phyloP scores from a whole-genome alignment of 2,329 filamentous ascomycete species.

The Coccinonectria pachysandricola region DNA sequence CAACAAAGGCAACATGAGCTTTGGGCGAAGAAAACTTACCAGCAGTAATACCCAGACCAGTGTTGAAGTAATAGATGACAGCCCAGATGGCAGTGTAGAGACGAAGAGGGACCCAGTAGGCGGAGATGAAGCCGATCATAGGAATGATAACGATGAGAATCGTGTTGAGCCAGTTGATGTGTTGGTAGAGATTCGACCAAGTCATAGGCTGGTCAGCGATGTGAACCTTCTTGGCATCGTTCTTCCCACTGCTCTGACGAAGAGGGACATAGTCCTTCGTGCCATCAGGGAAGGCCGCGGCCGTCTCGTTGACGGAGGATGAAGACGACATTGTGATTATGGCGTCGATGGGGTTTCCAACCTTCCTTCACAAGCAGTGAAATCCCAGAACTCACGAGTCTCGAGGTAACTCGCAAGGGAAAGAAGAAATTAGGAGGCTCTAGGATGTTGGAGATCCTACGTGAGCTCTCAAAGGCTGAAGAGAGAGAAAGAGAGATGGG shows the following conservation, averaged over 20 bases:
- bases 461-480: too few species aligned
- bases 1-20: too few species aligned
- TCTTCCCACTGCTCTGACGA: constrained; percentile 28
- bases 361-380: too few species aligned
- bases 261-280: constrained; percentile 46
- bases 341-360: constrained; percentile 3
- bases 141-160: constrained; percentile 72
- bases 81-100: constrained; percentile 64
- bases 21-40: too few species aligned
- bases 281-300: constrained; percentile 38
- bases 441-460: constrained; percentile 10
- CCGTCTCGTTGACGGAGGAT: constrained; percentile 28
- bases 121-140: constrained; percentile 58
- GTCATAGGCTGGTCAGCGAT: constrained; percentile 78
- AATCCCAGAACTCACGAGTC: constrained; percentile 12
- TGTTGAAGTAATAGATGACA: constrained; percentile 73
- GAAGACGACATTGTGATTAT: constrained; percentile 27
- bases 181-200: constrained; percentile 76
- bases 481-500: constrained; percentile 5
- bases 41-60: constrained; percentile 69
- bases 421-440: constrained; percentile 6
- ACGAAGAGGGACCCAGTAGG: constrained; percentile 69
- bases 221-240: constrained; percentile 62
- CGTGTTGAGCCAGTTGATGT: constrained; percentile 90
- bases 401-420: constrained; percentile 6